Base-by-base conservation (phyloP, 2,329 filamentous ascomycete species). In the Byssochlamys sp. region DNA sequence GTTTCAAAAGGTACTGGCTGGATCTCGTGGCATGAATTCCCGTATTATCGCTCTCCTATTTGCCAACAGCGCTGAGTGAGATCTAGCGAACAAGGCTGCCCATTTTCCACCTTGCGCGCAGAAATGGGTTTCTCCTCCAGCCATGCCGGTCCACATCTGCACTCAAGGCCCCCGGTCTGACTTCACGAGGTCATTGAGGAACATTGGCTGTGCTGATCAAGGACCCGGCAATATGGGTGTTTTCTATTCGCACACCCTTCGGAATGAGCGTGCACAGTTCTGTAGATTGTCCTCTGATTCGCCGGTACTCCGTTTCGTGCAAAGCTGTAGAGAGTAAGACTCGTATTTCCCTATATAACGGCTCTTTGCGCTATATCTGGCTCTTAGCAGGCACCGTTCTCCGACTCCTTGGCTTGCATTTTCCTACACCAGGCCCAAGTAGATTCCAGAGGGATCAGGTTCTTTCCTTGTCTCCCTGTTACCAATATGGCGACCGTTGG, bases 401-500 rank as follows among this genome's bases (percentile, higher is more conserved):
- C 39, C 39, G n/a, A 19, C 9, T 19, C 19, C n/a, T 33, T 3
- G 31, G 4, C 12, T 45, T 19, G 14, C 6, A 24, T 45, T 45
- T 19, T 19, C 19, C 14, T 45, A 3, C 24, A 7, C 19, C 39
- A 24, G 39, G 9, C 27, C 27, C 6, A 28, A 51, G 25, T 26
- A n/a, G 27, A 1, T 26, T 28, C 27, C 3, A 10, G 10, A 51
- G 27, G n/a, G 6, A 51, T 3, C 1, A 51, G 4, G 25, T 6
- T 35, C 9, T 12, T 28, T 28, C 19, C 26, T 49, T 35, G 27
- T 11, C 24, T 52, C 19, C 14, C 27, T 27, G n/a, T 66, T 61
- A 62, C 62, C 58, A 59, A 62, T n/a, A 59, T 61, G 45, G 60
- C 58, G 58, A 52, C 59, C 51, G 57, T 65, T 28, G 62, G 60